Percentiles rank a stretch among this genome's conserved stretches.
Evolutionary conservation across 1,139 yeast species (phyloP).

Genomic region (Sugiyamaella paludigena): DNA sequence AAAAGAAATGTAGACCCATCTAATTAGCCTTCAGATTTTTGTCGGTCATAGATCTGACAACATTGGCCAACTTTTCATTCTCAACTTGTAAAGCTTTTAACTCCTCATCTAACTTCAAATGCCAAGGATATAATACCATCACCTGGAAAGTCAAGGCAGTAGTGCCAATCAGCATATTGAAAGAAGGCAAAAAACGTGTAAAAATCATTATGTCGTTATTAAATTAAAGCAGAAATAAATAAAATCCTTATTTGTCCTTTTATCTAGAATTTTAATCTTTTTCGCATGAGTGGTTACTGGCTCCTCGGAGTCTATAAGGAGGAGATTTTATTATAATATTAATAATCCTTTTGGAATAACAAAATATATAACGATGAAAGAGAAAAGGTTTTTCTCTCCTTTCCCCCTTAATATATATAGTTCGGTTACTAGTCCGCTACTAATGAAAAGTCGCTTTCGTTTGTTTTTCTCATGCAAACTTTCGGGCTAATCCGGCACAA

Average conservation of each 20-base stretch:
- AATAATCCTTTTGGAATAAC: not conserved
- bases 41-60: constrained; percentile 15
- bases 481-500: too few species aligned
- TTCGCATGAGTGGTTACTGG: not conserved
- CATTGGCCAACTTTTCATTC: constrained; percentile 20
- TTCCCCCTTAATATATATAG: not conserved
- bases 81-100: constrained; percentile 17
- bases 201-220: constrained; percentile 14
- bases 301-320: too few species aligned
- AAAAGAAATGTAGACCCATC: not conserved
- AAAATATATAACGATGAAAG: not conserved
- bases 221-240: not conserved
- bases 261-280: constrained; percentile 1
- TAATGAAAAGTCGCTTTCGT: too few species aligned
- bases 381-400: not conserved
- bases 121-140: constrained; percentile 21
- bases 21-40: not conserved
- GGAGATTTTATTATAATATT: too few species aligned
- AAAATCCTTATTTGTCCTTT: not conserved
- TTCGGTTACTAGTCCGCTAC: not conserved
- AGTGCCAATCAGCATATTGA: constrained; percentile 20
- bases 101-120: constrained; percentile 20
- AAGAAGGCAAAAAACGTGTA: constrained; percentile 18
- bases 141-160: constrained; percentile 21
- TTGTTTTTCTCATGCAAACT: too few species aligned